Base-by-base conservation (phyloP, 208 protist species). In the Acanthamoeba castellanii region DNA sequence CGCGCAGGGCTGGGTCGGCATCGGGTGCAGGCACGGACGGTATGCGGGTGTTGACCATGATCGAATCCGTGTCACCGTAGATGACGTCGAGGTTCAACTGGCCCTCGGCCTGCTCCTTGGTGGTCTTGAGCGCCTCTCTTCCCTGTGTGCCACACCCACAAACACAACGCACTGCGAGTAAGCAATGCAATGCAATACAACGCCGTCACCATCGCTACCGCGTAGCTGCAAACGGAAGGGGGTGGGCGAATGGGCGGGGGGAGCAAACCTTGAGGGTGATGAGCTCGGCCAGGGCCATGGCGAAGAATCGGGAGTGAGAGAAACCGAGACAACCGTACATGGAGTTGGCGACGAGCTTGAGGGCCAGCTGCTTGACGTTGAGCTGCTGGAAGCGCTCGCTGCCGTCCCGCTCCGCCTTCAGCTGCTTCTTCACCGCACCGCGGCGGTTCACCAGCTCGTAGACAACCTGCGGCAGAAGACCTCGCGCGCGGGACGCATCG, bases 271-370 rank as follows among this genome's bases (percentile, higher is more conserved):
- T 98, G 3, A 96, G 92, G 16, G 99, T 99, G 72, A 99, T 99
- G 14, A 99, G 97, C 95, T 99, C 98, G 45, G 99, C 99, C 22
- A 99, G 96, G 45, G 98, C 97, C 95, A 99, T 98, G 34, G 99
- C 99, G 96, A 99, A 99, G 96, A 99, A 99, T 92, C 99, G 97
- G 32, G 99, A 99, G 93, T 98, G 95, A 47, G 97, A 96, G 96
- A 99, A 99, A 66, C 99, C 99, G 3, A 99, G 98, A 96, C 99
- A 99, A 92, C 99, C 99, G 98, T 99, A 99, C 98, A 99, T 99
- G 85, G 97, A 99, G 96, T 99, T 99, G 20, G 99, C 99, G 11
- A 99, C 99, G 55, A 99, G 97, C 97, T 99, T 99, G 22, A 99
- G 97, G 13, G 99, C 99, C 90, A 99, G 98, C 97, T 99, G 99